Conservation (phyloP, 106 monocot species). For the Cymbidium sinense region DNA sequence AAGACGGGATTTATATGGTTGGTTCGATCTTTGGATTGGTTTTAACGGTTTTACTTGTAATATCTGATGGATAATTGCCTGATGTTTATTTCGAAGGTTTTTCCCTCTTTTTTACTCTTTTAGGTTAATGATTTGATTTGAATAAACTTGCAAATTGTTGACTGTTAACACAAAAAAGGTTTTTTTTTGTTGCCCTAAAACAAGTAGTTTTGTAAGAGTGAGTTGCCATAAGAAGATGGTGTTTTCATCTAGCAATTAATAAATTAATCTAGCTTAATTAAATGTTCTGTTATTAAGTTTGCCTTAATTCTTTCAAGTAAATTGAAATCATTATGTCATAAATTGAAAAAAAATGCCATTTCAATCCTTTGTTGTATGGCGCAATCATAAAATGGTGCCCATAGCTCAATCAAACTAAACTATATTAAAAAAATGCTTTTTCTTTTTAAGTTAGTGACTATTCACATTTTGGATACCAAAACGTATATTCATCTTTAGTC, state of each 20-base stretch:
- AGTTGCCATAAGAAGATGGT: not conserved
- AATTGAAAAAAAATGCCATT: not conserved
- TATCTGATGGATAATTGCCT: not conserved
- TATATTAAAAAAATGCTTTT: not conserved
- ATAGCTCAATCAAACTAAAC: not conserved
- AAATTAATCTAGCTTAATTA: not conserved
- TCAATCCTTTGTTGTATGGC: not conserved
- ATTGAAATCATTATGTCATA: not conserved
- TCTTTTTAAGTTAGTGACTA: no score
- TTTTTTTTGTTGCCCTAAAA: not conserved
- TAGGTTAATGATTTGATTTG: not conserved
- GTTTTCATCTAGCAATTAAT: not conserved
- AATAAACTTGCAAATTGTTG: not conserved
- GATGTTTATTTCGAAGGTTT: not conserved
- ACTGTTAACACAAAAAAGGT: not conserved
- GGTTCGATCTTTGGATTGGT: not conserved
- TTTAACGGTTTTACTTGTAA: not conserved
- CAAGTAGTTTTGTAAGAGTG: not conserved
- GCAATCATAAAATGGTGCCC: not conserved
- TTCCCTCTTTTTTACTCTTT: not conserved
- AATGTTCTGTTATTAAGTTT: not conserved
- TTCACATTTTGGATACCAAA: no score
- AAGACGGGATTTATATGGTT: not conserved
- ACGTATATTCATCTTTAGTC: no score
- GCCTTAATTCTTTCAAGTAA: not conserved